Conservation (phyloP, 129 eudicot species). For the Calendula officinalis region DNA sequence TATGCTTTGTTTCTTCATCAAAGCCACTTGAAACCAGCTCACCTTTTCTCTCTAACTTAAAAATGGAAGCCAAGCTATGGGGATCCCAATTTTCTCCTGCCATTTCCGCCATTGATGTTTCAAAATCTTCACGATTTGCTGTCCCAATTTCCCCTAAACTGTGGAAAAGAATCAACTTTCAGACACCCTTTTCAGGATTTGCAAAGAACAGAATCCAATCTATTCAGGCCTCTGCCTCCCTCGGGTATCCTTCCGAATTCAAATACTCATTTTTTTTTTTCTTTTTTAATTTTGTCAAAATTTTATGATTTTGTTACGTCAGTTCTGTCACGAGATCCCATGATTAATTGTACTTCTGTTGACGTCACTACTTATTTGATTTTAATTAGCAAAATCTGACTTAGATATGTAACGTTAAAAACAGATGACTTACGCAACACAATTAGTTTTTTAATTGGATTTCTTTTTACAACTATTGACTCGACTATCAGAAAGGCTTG, state of each 20-base stretch:
- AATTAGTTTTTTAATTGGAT: not conserved
- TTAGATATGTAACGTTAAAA: too few species aligned
- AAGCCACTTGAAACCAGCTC: not conserved
- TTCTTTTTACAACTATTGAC: conserved; percentile 4
- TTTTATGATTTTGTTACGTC: not conserved
- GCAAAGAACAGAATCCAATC: conserved; percentile 25
- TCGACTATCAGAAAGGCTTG: not conserved
- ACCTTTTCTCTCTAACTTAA: not conserved
- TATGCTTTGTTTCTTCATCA: not conserved
- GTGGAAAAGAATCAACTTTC: conserved; percentile 28
- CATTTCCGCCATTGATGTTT: conserved; percentile 2
- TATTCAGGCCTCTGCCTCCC: conserved; percentile 47
- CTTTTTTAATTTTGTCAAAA: not conserved
- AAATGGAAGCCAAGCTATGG: conserved; percentile 62
- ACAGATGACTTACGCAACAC: not conserved
- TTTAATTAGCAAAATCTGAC: not conserved
- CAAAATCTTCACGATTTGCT: conserved; percentile 26
- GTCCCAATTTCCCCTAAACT: conserved; percentile 20
- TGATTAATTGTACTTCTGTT: not conserved
- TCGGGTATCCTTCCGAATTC: conserved; percentile 57
- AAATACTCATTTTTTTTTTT: not conserved
- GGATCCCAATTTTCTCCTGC: conserved; percentile 26
- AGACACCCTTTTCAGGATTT: conserved; percentile 15
- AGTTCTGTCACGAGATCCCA: not conserved
- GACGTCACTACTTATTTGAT: not conserved